Conservation (phyloP, 2,329 filamentous ascomycete genomes). For the Penicillium freii region DNA sequence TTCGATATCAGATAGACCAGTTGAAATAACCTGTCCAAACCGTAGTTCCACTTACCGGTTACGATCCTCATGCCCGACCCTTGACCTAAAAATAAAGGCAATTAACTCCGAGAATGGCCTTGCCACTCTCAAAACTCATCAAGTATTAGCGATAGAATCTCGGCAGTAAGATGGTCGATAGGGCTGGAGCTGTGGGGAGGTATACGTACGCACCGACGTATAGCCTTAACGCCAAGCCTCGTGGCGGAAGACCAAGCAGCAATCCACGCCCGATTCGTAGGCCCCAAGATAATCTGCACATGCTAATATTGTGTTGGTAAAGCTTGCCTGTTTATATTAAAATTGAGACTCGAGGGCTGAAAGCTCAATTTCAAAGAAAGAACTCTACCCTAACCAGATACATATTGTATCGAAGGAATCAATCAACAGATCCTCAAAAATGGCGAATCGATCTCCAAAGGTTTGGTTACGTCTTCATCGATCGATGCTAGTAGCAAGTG, state of each 20-base stretch:
- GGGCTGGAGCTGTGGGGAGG: conserved; percentile 3
- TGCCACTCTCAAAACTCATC: too few species aligned
- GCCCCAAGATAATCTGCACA: not conserved
- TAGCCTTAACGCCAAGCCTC: conserved; percentile 2
- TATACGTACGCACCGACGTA: conserved; percentile 2
- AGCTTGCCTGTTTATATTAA: not conserved
- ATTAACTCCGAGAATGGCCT: not conserved
- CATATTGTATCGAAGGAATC: not conserved
- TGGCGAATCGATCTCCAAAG: not conserved
- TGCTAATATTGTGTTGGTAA: not conserved
- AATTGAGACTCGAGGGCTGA: not conserved
- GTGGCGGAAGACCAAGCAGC: not conserved
- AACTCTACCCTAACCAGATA: not conserved
- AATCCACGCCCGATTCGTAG: not conserved
- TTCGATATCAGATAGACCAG: not conserved
- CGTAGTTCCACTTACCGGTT: too few species aligned
- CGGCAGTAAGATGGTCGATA: not conserved
- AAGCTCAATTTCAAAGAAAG: too few species aligned
- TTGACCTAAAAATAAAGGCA: not conserved
- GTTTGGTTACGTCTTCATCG: not conserved
- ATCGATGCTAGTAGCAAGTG: not conserved
- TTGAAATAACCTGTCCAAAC: not conserved
- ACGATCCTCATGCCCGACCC: not conserved
- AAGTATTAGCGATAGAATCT: not conserved
- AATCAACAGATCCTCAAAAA: not conserved